Percentiles rank a stretch among this genome's conserved stretches.
Evolutionary conservation across 139 green algal species (phyloP).

Genomic region (Monoraphidium neglectum): DNA sequence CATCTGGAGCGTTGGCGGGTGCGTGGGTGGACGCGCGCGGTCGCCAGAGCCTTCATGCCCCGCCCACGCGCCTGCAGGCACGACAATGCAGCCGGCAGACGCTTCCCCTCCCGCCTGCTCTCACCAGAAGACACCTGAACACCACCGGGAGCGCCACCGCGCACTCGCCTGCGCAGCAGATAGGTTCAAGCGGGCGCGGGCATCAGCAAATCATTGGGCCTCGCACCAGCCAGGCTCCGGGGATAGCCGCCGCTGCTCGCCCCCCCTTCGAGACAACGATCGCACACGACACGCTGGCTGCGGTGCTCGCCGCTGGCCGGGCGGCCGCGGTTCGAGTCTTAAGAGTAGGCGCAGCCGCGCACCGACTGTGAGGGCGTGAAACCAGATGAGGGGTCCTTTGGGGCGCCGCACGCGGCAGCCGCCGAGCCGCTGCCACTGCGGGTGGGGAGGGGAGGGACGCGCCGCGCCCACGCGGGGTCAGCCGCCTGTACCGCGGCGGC

Average conservation of each 20-base stretch:
- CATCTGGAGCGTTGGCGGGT: too few species aligned
- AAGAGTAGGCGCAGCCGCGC: neutral
- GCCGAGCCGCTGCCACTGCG: slow-evolving; percentile 59
- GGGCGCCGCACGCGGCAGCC: slow-evolving; percentile 58
- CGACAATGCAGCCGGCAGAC: too few species aligned
- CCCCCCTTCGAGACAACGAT: neutral
- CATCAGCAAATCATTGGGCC: too few species aligned
- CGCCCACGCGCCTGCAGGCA: too few species aligned
- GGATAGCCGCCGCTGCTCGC: neutral
- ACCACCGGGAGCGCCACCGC: slow-evolving; percentile 46
- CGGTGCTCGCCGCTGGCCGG: neutral
- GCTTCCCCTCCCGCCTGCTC: neutral
- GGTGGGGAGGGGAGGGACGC: too few species aligned
- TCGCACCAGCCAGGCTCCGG: neutral
- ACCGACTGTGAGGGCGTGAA: slow-evolving; percentile 37
- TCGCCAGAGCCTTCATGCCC: too few species aligned
- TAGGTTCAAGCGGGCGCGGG: neutral
- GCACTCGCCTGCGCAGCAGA: slow-evolving; percentile 32
- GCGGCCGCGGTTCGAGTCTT: neutral
- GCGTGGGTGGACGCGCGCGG: too few species aligned
- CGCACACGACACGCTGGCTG: neutral
- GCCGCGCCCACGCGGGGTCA: too few species aligned
- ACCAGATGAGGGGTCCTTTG: slow-evolving; percentile 40
- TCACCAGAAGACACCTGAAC: slow-evolving; percentile 47
- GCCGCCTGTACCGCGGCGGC: too few species aligned